Percentiles rank a stretch among this genome's conserved stretches.
phyloP scores from a whole-genome alignment of 441 rosid species.

The Jatropha multifida region DNA sequence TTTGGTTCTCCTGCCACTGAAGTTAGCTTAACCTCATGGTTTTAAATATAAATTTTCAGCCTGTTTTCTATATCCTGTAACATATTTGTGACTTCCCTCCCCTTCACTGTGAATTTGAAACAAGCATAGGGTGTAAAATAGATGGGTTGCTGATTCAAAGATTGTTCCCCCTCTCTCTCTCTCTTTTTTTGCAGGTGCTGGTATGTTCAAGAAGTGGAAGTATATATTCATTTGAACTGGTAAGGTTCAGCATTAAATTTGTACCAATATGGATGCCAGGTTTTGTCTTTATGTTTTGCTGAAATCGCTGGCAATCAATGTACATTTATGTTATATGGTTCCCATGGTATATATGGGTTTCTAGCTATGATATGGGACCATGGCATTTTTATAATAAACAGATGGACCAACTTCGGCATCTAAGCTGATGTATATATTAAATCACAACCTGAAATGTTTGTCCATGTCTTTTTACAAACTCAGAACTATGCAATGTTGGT shows the following conservation, averaged over 20 bases:
- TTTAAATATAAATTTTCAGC: neutral
- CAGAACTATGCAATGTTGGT: neutral
- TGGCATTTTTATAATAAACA: neutral
- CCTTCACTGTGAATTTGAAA: neutral
- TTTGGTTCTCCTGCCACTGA: neutral
- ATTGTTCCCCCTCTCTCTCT: neutral
- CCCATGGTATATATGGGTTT: neutral
- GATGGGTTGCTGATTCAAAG: neutral
- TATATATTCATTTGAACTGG: slow-evolving; percentile 70
- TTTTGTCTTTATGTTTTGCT: slow-evolving; percentile 7
- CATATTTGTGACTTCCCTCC: neutral
- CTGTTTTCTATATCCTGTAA: neutral
- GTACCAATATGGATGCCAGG: neutral
- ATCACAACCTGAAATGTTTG: neutral
- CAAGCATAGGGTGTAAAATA: neutral
- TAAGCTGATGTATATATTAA: neutral
- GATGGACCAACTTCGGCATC: neutral
- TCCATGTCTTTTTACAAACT: neutral
- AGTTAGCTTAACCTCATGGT: neutral
- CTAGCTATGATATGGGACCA: neutral
- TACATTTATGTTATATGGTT: neutral
- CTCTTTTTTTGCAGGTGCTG: slow-evolving; percentile 50
- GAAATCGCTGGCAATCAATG: neutral
- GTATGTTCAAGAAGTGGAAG: slow-evolving; percentile 84
- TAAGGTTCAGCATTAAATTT: slow-evolving; percentile 25